These are phyloP conservation scores for Corniculantispora saksenae DNA, from an alignment of 2,329 filamentous ascomycete genomes.

Conservation along the genomic window DNA sequence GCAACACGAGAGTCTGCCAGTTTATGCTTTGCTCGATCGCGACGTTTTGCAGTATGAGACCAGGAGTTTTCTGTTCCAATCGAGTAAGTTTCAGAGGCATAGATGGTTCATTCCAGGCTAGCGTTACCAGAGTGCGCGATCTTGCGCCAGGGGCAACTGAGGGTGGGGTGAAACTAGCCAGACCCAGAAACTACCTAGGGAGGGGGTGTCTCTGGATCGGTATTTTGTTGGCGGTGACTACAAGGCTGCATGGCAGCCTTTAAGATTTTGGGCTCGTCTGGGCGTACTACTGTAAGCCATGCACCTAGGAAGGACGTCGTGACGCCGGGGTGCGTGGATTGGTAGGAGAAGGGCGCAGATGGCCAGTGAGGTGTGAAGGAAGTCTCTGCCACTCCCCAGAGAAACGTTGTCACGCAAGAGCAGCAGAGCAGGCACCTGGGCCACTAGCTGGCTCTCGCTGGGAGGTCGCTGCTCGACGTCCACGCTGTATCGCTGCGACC, in stretches of 20 bases:
- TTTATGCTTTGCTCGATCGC: background rate
- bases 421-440: background rate
- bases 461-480: background rate
- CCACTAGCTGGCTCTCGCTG: background rate
- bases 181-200: background rate
- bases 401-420: constrained; percentile 1
- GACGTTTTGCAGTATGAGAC: background rate
- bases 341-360: background rate
- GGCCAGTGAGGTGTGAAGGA: background rate
- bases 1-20: background rate
- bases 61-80: background rate
- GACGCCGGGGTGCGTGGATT: background rate
- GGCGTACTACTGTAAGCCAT: background rate
- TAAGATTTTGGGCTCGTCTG: background rate
- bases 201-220: background rate
- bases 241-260: constrained; percentile 9
- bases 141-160: constrained; percentile 5
- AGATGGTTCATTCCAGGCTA: constrained; percentile 7
- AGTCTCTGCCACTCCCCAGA: background rate
- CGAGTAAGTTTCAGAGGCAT: background rate
- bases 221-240: background rate
- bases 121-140: constrained; percentile 7
- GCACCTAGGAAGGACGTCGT: background rate
- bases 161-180: constrained; percentile 2
- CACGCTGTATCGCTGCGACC: background rate